Conservation (phyloP, 331 rosid species). For the Cydonia oblonga region DNA sequence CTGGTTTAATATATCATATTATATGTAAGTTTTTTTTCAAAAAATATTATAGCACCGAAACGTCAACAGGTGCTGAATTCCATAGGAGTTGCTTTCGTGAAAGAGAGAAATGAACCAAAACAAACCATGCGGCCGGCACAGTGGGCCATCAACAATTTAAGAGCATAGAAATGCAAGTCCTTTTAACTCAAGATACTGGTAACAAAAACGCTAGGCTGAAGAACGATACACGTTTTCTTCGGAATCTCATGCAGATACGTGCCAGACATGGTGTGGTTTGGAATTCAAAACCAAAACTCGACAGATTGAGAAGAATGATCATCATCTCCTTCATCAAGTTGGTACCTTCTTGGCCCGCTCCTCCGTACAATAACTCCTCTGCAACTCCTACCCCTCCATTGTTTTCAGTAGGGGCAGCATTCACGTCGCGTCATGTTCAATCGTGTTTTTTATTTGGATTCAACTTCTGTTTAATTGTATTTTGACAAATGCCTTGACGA, state of each 20-base stretch:
- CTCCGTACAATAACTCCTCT: neutral
- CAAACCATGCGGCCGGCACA: neutral
- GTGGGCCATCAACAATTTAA: neutral
- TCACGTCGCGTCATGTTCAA: neutral
- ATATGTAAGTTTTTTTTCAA: too few species aligned
- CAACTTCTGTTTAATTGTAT: neutral
- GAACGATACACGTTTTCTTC: constrained; percentile 1
- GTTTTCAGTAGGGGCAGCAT: neutral
- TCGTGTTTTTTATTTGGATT: neutral
- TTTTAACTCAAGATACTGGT: neutral
- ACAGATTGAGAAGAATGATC: neutral
- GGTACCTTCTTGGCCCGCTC: neutral
- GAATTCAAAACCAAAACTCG: neutral
- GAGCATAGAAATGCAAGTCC: neutral
- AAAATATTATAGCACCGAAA: neutral
- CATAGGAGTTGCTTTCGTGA: neutral
- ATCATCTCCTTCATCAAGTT: neutral
- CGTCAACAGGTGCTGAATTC: neutral
- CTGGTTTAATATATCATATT: too few species aligned
- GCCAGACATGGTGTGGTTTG: neutral
- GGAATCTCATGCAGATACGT: neutral
- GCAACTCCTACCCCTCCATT: neutral
- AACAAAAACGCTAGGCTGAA: neutral
- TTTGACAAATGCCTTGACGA: neutral
- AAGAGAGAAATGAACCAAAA: neutral